phyloP scores from a whole-genome alignment of 306 rosid species.

The Sicyos edulis region DNA sequence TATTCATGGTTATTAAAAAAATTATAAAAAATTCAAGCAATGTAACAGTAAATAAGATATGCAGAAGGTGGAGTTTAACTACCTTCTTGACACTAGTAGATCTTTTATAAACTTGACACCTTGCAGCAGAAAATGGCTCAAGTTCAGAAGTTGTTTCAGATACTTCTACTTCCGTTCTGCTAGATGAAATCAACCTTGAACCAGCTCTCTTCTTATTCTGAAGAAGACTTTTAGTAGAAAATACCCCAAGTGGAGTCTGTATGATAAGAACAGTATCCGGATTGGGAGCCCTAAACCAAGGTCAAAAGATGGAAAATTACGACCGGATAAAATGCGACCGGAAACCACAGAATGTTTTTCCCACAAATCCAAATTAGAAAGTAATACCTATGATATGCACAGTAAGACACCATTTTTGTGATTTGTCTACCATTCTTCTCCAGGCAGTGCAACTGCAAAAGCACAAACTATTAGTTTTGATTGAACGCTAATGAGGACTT shows the following conservation, averaged over 20 bases:
- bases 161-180: constrained; percentile 47
- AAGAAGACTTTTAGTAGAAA: constrained; percentile 84
- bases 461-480: constrained; percentile 19
- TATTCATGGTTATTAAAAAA: no score
- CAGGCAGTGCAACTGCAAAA: constrained; percentile 79
- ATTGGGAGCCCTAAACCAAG: constrained; percentile 86
- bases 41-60: not conserved
- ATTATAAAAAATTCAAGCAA: no score
- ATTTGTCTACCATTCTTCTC: constrained; percentile 91
- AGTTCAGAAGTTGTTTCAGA: constrained; percentile 45
- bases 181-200: constrained; percentile 82
- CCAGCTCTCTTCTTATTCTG: constrained; percentile 75
- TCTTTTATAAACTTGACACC: constrained; percentile 77
- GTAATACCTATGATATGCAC: constrained; percentile 94
- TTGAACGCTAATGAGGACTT: not conserved
- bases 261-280: constrained; percentile 87
- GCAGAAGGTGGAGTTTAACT: constrained; percentile 12
- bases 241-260: constrained; percentile 87
- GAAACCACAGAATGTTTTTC: constrained; percentile 13
- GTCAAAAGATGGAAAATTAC: constrained; percentile 21
- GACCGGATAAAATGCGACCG: not conserved
- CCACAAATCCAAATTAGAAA: constrained; percentile 23
- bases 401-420: constrained; percentile 89
- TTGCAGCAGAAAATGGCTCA: constrained; percentile 83
- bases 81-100: constrained; percentile 70